Evolutionary conservation across 2,329 filamentous ascomycete species (phyloP).

Genomic region (Colletotrichum cordylinicola): DNA sequence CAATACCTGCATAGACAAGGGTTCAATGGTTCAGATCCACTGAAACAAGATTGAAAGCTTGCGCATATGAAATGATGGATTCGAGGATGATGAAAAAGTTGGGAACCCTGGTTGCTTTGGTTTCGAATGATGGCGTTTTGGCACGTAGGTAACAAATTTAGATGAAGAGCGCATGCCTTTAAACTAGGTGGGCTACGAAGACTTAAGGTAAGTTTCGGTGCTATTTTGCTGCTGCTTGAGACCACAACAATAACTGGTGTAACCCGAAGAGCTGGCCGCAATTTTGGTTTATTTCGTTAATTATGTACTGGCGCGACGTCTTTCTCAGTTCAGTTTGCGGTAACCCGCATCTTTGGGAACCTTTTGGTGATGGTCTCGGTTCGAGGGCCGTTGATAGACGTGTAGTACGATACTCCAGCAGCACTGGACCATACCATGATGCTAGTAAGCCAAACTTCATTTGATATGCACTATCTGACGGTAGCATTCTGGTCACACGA

Average conservation of each 20-base stretch:
- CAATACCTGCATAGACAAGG: background rate
- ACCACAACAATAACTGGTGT: background rate
- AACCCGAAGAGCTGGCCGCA: background rate
- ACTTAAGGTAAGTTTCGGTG: no score
- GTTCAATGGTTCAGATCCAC: background rate
- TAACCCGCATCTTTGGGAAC: no score
- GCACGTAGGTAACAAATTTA: background rate
- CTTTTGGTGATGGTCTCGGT: no score
- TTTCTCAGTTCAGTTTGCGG: no score
- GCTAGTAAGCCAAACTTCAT: no score
- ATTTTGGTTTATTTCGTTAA: rapidly evolving
- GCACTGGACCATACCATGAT: no score
- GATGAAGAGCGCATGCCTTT: background rate
- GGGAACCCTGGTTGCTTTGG: background rate
- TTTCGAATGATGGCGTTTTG: background rate
- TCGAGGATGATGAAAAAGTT: background rate
- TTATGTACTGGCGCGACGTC: no score
- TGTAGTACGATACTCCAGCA: no score
- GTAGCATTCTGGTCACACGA: no score
- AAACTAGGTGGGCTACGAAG: background rate
- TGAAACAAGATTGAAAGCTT: background rate
- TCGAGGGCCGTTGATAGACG: no score
- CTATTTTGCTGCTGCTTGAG: no score
- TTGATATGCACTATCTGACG: no score
- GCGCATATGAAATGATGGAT: background rate